These are phyloP conservation scores for Vanrija pseudolonga DNA, from an alignment of 1,284 basidiomycete genomes.

Conservation along the genomic window DNA sequence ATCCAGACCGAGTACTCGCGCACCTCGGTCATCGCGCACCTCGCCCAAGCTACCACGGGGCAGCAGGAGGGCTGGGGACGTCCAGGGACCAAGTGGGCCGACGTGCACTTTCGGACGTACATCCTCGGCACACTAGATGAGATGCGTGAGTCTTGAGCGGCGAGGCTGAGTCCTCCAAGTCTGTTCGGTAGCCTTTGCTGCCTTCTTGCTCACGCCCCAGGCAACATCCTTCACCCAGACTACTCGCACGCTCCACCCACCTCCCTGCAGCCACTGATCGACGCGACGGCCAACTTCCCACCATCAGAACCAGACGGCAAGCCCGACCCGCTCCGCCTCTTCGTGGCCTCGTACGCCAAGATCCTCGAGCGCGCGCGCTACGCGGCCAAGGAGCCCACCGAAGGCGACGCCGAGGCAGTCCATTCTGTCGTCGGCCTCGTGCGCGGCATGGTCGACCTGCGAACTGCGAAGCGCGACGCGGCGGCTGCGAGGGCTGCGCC, in stretches of 20 bases:
- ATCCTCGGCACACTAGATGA: constrained; percentile 32
- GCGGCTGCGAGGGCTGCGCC: too few species aligned
- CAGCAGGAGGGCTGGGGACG: constrained; percentile 75
- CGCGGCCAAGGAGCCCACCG: constrained; percentile 60
- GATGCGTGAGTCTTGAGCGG: constrained; percentile 31
- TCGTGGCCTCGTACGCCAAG: constrained; percentile 71
- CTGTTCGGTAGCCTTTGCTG: too few species aligned
- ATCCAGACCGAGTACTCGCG: constrained; percentile 74
- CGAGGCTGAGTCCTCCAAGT: too few species aligned
- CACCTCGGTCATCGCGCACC: constrained; percentile 68
- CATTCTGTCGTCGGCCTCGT: constrained; percentile 64
- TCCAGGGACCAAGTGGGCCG: constrained; percentile 51
- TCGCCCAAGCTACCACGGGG: constrained; percentile 67
- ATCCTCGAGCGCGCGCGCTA: constrained; percentile 71
- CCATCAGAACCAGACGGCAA: constrained; percentile 6
- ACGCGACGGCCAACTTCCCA: constrained; percentile 58
- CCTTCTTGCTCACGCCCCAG: not conserved
- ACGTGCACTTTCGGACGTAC: constrained; percentile 38
- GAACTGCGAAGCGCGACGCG: too few species aligned
- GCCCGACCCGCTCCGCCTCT: constrained; percentile 52
- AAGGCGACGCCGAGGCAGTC: constrained; percentile 65
- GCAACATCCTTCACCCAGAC: constrained; percentile 5
- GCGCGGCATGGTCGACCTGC: constrained; percentile 3
- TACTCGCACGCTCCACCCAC: constrained; percentile 55
- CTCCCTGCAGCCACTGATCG: constrained; percentile 65